Conservation (phyloP, 2,329 filamentous ascomycete genomes). For the Clarireedia sp. region DNA sequence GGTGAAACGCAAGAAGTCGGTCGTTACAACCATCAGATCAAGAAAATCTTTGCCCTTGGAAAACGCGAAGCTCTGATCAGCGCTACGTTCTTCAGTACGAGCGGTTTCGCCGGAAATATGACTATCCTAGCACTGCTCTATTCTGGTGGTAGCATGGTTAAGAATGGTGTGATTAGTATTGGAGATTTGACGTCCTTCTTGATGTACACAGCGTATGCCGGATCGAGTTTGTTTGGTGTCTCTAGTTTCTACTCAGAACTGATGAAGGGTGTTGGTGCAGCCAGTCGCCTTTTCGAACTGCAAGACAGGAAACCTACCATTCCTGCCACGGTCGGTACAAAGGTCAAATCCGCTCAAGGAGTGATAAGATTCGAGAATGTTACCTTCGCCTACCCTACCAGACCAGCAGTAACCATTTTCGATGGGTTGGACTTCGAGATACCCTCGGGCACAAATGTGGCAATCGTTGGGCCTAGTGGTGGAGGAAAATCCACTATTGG, state of each 20-base stretch:
- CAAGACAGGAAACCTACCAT: constrained; percentile 85
- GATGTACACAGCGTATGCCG: constrained; percentile 90
- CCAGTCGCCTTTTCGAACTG: constrained; percentile 90
- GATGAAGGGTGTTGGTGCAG: constrained; percentile 97
- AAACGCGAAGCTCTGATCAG: constrained; percentile 80
- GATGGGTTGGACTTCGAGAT: constrained; percentile 84
- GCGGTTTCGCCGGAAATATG: constrained; percentile 91
- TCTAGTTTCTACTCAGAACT: constrained; percentile 96
- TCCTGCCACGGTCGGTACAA: constrained; percentile 72
- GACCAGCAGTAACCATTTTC: constrained; percentile 88
- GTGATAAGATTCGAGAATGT: constrained; percentile 83
- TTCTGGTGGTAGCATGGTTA: constrained; percentile 84
- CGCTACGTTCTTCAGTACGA: constrained; percentile 80
- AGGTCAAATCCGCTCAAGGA: constrained; percentile 76
- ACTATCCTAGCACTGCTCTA: constrained; percentile 87
- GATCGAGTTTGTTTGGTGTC: constrained; percentile 83
- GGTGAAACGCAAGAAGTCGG: constrained; percentile 85
- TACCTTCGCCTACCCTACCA: constrained; percentile 83
- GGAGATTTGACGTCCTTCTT: constrained; percentile 93
- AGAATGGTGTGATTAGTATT: constrained; percentile 75
- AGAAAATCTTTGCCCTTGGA: constrained; percentile 84
- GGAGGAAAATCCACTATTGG: constrained; percentile 96
- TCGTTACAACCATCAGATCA: constrained; percentile 87
- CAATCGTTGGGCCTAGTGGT: constrained; percentile 91
- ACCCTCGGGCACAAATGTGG: constrained; percentile 86